These are phyloP conservation scores for Blastomyces emzantsi DNA, from an alignment of 2,329 filamentous ascomycete species.

Conservation along the genomic window DNA sequence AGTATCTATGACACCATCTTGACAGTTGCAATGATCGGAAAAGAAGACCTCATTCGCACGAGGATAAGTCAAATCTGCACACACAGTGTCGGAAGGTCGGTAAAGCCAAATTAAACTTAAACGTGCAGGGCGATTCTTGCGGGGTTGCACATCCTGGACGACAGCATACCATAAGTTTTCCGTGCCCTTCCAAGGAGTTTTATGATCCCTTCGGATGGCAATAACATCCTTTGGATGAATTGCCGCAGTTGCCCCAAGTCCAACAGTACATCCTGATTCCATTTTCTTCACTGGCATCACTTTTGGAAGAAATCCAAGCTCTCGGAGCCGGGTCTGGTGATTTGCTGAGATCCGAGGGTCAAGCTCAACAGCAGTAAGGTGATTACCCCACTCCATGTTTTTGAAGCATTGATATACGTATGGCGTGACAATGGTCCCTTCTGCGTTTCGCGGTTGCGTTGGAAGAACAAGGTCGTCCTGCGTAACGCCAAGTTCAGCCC, in stretches of 20 bases:
- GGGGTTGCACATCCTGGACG: constrained; percentile 47
- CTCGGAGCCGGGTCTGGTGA: constrained; percentile 8
- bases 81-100: constrained; percentile 59
- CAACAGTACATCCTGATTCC: constrained; percentile 3
- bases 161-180: constrained; percentile 58
- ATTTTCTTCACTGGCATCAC: constrained; percentile 5
- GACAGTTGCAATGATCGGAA: constrained; percentile 66
- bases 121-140: constrained; percentile 28
- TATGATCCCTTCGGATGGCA: constrained; percentile 38
- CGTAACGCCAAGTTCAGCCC: constrained; percentile 42
- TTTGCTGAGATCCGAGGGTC: constrained; percentile 35
- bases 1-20: constrained; percentile 42
- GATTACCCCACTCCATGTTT: constrained; percentile 47
- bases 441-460: constrained; percentile 15
- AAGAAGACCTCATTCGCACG: constrained; percentile 66
- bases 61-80: constrained; percentile 58
- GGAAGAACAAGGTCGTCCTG: constrained; percentile 25
- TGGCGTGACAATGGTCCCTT: constrained; percentile 57
- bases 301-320: constrained; percentile 11
- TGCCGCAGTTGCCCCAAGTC: constrained; percentile 16
- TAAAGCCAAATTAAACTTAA: constrained; percentile 70
- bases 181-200: constrained; percentile 50
- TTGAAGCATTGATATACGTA: constrained; percentile 58
- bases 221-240: constrained; percentile 42
- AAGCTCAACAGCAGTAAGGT: constrained; percentile 27